Evolutionary conservation across 768 basidiomycete species (phyloP).

Genomic region (Galerina sulciceps): DNA sequence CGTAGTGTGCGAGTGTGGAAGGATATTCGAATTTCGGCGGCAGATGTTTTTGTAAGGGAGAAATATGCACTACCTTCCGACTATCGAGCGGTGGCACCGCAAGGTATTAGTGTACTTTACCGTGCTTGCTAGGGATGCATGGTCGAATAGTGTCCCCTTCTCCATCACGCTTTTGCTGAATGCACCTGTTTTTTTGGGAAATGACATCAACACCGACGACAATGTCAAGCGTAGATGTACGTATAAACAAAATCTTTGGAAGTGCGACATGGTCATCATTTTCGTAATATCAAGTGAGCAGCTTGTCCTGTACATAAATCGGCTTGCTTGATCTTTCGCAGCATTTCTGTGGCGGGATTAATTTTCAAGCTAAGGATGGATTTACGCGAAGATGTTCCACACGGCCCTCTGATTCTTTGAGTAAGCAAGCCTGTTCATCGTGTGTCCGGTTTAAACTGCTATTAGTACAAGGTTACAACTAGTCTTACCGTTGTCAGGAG

Average conservation of each 20-base stretch:
- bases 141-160: background rate
- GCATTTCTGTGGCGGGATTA: conserved; percentile 29
- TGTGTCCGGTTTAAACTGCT: background rate
- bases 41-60: conserved; percentile 25
- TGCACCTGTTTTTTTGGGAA: too few species aligned
- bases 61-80: conserved; percentile 6
- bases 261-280: too few species aligned
- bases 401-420: conserved; percentile 57
- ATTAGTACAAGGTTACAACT: background rate
- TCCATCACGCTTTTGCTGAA: background rate
- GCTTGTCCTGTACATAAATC: conserved; percentile 18
- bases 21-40: conserved; percentile 40
- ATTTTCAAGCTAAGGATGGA: background rate
- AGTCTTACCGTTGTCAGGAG: conserved; percentile 56
- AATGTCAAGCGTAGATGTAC: too few species aligned
- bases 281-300: too few species aligned
- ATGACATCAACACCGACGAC: too few species aligned
- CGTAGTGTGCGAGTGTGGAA: conserved; percentile 49
- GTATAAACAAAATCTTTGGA: too few species aligned
- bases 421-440: conserved; percentile 42
- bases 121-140: background rate
- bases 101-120: conserved; percentile 15
- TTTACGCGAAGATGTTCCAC: conserved; percentile 56
- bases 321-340: conserved; percentile 36
- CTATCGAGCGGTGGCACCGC: conserved; percentile 1